phyloP scores from a whole-genome alignment of 2,329 filamentous ascomycete species.

The Penicillium sp. region DNA sequence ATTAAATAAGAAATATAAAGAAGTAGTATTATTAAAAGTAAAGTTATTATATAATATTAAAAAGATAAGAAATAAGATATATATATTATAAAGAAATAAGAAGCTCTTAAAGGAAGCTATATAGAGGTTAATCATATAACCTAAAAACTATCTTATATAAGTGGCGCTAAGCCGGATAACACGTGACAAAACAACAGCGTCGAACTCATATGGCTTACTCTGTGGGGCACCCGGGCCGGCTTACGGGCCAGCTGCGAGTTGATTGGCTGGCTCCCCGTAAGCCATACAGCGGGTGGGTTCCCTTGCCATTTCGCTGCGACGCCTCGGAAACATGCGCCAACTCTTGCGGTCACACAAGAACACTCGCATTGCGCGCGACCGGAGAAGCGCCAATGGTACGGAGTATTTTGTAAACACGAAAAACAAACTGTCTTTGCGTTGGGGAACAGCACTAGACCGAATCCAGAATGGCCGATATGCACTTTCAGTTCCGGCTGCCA shows the following conservation, averaged over 20 bases:
- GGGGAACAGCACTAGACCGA: not conserved
- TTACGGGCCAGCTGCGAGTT: not conserved
- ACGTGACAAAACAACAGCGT: no score
- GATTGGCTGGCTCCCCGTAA: not conserved
- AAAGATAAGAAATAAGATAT: no score
- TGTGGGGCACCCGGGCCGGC: not conserved
- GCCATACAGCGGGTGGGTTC: not conserved
- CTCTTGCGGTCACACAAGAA: not conserved
- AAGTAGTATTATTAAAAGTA: no score
- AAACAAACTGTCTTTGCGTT: not conserved
- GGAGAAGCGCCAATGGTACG: not conserved
- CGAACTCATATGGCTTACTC: not conserved
- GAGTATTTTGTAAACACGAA: not conserved
- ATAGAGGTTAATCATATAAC: no score
- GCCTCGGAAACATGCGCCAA: not conserved
- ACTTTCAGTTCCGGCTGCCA: no score
- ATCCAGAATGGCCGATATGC: not conserved
- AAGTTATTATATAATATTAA: no score
- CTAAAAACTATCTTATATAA: no score
- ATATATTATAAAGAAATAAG: no score
- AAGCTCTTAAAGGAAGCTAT: no score
- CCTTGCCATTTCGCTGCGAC: not conserved
- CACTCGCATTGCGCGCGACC: not conserved
- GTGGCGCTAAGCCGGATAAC: no score
- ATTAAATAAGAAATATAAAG: no score